Conservation (phyloP, 768 basidiomycete genomes). For the Kwoniella sp. region DNA sequence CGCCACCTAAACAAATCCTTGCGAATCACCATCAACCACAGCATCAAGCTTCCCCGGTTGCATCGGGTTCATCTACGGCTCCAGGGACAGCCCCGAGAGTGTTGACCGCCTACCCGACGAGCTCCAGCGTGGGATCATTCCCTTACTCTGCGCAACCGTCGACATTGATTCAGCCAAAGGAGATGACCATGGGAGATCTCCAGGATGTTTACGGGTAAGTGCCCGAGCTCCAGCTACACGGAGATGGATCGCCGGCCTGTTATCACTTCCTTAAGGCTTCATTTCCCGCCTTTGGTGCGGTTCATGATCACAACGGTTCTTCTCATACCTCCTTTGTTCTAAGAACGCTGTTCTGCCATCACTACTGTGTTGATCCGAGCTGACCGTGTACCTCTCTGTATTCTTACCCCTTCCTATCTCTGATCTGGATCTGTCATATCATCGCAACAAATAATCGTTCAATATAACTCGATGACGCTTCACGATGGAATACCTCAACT, state of each 20-base stretch:
- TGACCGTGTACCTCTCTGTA: too few species aligned
- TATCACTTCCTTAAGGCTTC: too few species aligned
- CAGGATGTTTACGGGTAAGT: neutral
- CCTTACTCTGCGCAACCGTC: neutral
- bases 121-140: neutral
- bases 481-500: slow-evolving; percentile 31
- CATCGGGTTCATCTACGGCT: neutral
- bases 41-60: neutral
- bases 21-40: neutral
- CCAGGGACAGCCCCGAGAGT: neutral
- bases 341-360: neutral
- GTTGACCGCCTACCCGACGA: neutral
- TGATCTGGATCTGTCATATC: too few species aligned
- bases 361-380: too few species aligned
- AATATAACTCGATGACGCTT: neutral
- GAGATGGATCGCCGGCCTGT: too few species aligned
- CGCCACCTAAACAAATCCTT: neutral
- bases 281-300: neutral
- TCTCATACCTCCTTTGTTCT: neutral
- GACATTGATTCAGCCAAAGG: neutral
- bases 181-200: neutral
- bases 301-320: neutral
- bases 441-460: too few species aligned
- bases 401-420: too few species aligned
- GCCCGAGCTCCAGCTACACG: too few species aligned